Evolutionary conservation across 2,329 filamentous ascomycete species (phyloP).

Genomic region (Ceratocystiopsis brevicomis): DNA sequence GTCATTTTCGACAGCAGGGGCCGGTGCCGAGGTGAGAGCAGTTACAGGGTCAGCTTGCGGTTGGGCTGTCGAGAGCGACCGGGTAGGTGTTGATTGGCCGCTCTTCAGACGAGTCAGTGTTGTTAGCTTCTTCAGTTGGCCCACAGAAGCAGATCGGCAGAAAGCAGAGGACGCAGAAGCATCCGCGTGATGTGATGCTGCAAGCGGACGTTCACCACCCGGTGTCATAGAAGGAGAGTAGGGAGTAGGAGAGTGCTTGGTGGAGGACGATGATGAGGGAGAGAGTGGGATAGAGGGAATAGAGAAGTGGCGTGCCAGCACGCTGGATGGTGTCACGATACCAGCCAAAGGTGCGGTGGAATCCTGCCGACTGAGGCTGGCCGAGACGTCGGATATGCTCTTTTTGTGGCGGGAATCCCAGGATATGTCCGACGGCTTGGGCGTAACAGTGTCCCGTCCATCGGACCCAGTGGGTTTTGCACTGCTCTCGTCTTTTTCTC

Average conservation of each 20-base stretch:
- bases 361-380: constrained; percentile 20
- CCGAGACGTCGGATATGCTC: constrained; percentile 25
- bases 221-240: constrained; percentile 1
- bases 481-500: background rate
- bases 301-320: constrained; percentile 50
- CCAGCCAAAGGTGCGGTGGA: constrained; percentile 39
- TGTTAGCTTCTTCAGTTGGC: constrained; percentile 76
- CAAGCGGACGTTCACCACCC: background rate
- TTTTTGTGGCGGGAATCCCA: constrained; percentile 22
- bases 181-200: constrained; percentile 12
- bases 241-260: background rate
- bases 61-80: constrained; percentile 54
- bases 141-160: constrained; percentile 40
- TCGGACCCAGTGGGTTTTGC: too few relatives aligned
- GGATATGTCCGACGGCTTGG: constrained; percentile 5
- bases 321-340: constrained; percentile 41
- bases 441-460: background rate
- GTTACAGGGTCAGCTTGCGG: constrained; percentile 24
- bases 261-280: background rate
- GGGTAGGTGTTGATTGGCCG: constrained; percentile 75
- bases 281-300: constrained; percentile 30
- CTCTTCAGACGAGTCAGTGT: constrained; percentile 66
- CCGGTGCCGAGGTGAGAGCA: background rate
- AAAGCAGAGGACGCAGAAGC: constrained; percentile 15
- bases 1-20: constrained; percentile 11